Percentiles rank a stretch among this genome's conserved stretches.
Conservation (phyloP, 225 moss, liverwort and hornwort species). For the Sphagnum tenellum region DNA sequence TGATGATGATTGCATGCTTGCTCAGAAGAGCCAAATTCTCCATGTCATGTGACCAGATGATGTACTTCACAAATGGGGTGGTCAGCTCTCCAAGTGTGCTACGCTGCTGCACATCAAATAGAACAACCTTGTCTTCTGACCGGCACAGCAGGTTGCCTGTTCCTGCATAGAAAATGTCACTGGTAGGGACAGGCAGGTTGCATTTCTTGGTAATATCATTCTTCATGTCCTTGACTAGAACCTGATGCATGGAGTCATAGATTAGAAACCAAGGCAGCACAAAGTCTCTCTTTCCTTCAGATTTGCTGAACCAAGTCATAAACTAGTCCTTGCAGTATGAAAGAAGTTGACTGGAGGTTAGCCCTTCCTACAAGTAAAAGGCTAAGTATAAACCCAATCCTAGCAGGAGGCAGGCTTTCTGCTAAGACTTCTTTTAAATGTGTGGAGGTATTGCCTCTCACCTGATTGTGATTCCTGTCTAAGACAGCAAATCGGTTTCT, state of each 20-base stretch:
- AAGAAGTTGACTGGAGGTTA: too few species aligned
- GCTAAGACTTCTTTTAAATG: too few species aligned
- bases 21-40: slow-evolving; percentile 87
- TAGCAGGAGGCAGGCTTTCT: too few species aligned
- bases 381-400: too few species aligned
- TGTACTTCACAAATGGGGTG: slow-evolving; percentile 90
- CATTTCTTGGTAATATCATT: slow-evolving; percentile 97
- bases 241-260: slow-evolving; percentile 24
- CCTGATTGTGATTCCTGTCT: slow-evolving; percentile 91
- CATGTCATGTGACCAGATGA: slow-evolving; percentile 94
- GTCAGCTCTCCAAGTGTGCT: slow-evolving; percentile 80
- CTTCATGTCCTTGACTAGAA: slow-evolving; percentile 81
- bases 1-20: slow-evolving; percentile 95
- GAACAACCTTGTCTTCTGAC: slow-evolving; percentile 88
- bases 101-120: slow-evolving; percentile 92
- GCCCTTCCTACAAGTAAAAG: too few species aligned
- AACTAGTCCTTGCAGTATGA: not conserved
- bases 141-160: slow-evolving; percentile 91
- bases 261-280: too few species aligned
- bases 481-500: slow-evolving; percentile 82
- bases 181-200: slow-evolving; percentile 65
- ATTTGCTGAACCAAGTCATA: too few species aligned
- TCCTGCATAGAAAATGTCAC: slow-evolving; percentile 87
- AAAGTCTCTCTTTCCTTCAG: not conserved
- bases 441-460: slow-evolving; percentile 4